phyloP scores from a whole-genome alignment of 345 rosid genomes.

The Gossypium turneri region DNA sequence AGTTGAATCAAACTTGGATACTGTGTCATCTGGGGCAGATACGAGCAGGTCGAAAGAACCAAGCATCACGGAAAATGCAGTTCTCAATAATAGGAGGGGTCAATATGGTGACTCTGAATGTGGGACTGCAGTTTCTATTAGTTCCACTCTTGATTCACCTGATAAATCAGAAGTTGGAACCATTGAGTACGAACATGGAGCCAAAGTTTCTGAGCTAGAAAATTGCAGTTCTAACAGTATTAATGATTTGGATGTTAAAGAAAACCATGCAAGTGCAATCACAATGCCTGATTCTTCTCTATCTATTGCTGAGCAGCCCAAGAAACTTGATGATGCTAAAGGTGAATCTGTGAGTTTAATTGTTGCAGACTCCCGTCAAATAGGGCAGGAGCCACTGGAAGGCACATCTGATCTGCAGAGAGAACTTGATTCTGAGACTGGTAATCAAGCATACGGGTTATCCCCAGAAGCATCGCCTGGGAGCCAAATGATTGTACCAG shows the following conservation, averaged over 20 bases:
- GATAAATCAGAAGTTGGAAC: conserved; percentile 56
- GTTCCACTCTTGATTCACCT: conserved; percentile 87
- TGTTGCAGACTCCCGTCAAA: conserved; percentile 27
- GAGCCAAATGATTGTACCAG: conserved; percentile 57
- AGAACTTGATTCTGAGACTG: conserved; percentile 34
- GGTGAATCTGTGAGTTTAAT: conserved; percentile 30
- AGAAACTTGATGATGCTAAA: conserved; percentile 27
- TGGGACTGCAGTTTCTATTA: conserved; percentile 83
- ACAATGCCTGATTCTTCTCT: conserved; percentile 21
- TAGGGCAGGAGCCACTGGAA: conserved; percentile 31
- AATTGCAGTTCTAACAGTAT: conserved; percentile 20
- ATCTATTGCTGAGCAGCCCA: conserved; percentile 27
- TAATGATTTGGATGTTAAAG: conserved; percentile 35
- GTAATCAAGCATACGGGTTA: conserved; percentile 35
- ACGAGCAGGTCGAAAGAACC: conserved; percentile 11
- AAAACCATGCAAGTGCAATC: conserved; percentile 26
- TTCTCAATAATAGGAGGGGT: conserved; percentile 20
- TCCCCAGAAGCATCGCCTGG: conserved; percentile 60
- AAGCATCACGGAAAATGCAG: conserved; percentile 2
- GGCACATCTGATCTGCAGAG: conserved; percentile 35
- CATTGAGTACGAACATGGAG: conserved; percentile 32
- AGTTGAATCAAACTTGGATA: conserved; percentile 35
- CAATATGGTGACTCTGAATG: conserved; percentile 72
- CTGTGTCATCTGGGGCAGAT: conserved; percentile 29
- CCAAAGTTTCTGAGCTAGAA: conserved; percentile 38